Conservation (phyloP, 2,329 filamentous ascomycete species). For the Ploettnerulaceae sp. region DNA sequence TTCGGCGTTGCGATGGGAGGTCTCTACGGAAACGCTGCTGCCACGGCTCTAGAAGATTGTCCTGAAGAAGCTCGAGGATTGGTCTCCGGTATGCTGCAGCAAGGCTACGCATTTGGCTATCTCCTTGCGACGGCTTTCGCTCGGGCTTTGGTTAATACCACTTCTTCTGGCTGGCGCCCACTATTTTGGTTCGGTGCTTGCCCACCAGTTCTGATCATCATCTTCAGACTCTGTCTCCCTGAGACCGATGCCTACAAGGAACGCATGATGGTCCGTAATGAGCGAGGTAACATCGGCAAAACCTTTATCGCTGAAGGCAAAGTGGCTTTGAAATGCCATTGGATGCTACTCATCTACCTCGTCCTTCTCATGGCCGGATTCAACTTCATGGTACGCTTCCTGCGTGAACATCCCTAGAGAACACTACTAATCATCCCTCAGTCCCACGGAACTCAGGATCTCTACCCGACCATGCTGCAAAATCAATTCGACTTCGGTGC, state of each 20-base stretch:
- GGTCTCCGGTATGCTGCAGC: slow-evolving; percentile 77
- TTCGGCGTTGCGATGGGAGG: slow-evolving; percentile 83
- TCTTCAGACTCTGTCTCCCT: slow-evolving; percentile 70
- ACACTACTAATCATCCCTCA: slow-evolving; percentile 3
- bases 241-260: slow-evolving; percentile 73
- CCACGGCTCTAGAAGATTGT: slow-evolving; percentile 66
- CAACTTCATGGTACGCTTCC: slow-evolving; percentile 79
- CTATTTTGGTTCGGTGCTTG: slow-evolving; percentile 86
- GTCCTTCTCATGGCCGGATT: slow-evolving; percentile 86
- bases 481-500: slow-evolving; percentile 45
- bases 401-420: slow-evolving; percentile 23
- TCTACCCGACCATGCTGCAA: slow-evolving; percentile 54
- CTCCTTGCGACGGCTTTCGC: slow-evolving; percentile 67
- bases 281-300: slow-evolving; percentile 55
- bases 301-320: slow-evolving; percentile 74
- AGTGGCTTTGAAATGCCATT: slow-evolving; percentile 72
- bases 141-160: slow-evolving; percentile 68
- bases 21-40: slow-evolving; percentile 71
- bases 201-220: slow-evolving; percentile 74
- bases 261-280: slow-evolving; percentile 58
- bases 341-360: slow-evolving; percentile 74
- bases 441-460: slow-evolving; percentile 37
- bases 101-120: slow-evolving; percentile 77
- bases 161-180: slow-evolving; percentile 73
- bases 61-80: slow-evolving; percentile 55